phyloP scores from a whole-genome alignment of 2,329 filamentous ascomycete genomes.

The Colletotrichum sublineola region DNA sequence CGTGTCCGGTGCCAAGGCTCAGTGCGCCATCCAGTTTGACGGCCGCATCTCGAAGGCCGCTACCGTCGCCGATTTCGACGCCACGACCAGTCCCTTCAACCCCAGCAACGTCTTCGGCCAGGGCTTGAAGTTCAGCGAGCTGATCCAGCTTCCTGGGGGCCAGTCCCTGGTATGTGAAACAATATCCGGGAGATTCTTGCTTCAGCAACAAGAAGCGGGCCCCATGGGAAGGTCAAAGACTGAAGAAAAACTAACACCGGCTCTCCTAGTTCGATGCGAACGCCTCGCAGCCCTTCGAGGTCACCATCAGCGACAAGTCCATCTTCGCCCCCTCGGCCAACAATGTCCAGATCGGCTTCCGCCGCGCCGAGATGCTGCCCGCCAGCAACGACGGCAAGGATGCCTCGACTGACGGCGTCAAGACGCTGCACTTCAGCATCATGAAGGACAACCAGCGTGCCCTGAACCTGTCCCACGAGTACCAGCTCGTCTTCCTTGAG shows the following conservation, averaged over 20 bases:
- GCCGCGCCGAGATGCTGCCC: constrained; percentile 69
- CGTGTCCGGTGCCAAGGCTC: constrained; percentile 41
- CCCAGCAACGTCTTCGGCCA: constrained; percentile 66
- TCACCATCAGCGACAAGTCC: constrained; percentile 69
- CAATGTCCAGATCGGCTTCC: constrained; percentile 69
- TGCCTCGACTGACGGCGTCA: constrained; percentile 65
- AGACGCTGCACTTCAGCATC: constrained; percentile 73
- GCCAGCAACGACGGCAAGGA: constrained; percentile 65
- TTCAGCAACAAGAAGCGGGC: not conserved
- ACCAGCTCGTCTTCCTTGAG: constrained; percentile 67
- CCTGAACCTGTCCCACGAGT: constrained; percentile 72
- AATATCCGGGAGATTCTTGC: constrained; percentile 14
- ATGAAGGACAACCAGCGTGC: constrained; percentile 64
- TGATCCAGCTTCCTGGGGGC: constrained; percentile 61
- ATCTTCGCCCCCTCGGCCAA: constrained; percentile 67
- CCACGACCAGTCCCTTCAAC: constrained; percentile 61
- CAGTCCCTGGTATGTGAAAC: constrained; percentile 55
- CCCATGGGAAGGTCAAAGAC: not conserved
- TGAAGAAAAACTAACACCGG: not conserved
- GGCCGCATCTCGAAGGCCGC: constrained; percentile 59
- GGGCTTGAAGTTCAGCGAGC: constrained; percentile 63
- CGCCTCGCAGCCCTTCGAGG: constrained; percentile 60
- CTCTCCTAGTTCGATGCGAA: constrained; percentile 57
- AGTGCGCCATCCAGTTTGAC: constrained; percentile 60
- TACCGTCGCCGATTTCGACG: constrained; percentile 58